phyloP scores from a whole-genome alignment of 257 asterid genomes.

The Forsythia viridissima region DNA sequence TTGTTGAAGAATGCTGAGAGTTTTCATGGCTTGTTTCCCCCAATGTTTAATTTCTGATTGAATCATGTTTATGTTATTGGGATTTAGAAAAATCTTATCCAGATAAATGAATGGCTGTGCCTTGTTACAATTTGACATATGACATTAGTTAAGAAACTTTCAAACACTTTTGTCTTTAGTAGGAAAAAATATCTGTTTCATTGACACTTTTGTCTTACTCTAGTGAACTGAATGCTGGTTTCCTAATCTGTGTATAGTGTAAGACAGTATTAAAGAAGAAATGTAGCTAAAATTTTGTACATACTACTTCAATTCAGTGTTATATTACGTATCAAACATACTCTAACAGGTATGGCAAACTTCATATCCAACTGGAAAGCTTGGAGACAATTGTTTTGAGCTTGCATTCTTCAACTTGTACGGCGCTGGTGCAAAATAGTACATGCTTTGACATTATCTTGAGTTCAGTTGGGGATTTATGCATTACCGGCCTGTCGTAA shows the following conservation, averaged over 20 bases:
- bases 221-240: too few species aligned
- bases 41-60: slow-evolving; percentile 1
- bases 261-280: background rate
- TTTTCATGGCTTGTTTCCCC: slow-evolving; percentile 44
- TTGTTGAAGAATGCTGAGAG: slow-evolving; percentile 42
- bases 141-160: background rate
- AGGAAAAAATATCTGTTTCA: too few species aligned
- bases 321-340: background rate
- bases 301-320: background rate
- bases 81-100: slow-evolving; percentile 42
- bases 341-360: background rate
- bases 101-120: slow-evolving; percentile 45
- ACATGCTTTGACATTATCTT: too few species aligned
- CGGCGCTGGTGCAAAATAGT: background rate
- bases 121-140: background rate
- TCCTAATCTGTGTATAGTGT: too few species aligned
- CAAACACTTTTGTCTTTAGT: slow-evolving; percentile 14
- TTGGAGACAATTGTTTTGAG: background rate
- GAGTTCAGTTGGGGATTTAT: background rate
- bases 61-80: background rate
- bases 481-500: background rate
- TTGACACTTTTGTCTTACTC: too few species aligned
- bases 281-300: background rate
- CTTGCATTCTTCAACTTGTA: background rate
- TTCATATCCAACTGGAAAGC: background rate